Evolutionary conservation across 2,329 filamentous ascomycete species (phyloP).

Genomic region (Penicillium sp.): DNA sequence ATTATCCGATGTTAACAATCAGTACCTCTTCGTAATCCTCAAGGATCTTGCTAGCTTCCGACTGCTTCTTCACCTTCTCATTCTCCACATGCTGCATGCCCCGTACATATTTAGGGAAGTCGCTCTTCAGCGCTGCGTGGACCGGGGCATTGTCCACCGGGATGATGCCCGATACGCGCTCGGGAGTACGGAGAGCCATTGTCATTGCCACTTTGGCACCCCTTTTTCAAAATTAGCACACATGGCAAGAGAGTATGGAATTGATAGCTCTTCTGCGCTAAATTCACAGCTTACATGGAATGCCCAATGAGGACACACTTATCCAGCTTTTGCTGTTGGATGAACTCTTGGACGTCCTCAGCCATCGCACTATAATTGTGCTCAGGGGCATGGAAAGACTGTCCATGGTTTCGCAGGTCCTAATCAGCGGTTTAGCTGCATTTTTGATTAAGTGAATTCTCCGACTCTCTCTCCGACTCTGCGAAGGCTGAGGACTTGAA

Average conservation of each 20-base stretch:
- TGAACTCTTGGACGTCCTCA: constrained; percentile 79
- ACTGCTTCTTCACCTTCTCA: constrained; percentile 67
- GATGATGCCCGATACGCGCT: constrained; percentile 71
- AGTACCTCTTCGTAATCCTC: constrained; percentile 70
- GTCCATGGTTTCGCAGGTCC: constrained; percentile 93
- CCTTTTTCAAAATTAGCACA: constrained; percentile 49
- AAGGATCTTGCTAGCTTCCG: constrained; percentile 80
- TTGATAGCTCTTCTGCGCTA: neutral
- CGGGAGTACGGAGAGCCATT: constrained; percentile 72
- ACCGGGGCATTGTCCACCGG: constrained; percentile 92
- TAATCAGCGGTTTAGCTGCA: constrained; percentile 36
- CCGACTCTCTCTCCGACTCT: neutral
- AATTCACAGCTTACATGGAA: constrained; percentile 71
- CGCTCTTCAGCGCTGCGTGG: constrained; percentile 72
- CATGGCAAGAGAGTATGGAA: neutral
- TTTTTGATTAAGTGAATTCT: neutral
- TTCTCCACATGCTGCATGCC: constrained; percentile 84
- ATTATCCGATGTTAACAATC: constrained; percentile 9
- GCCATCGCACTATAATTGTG: constrained; percentile 87
- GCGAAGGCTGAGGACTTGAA: neutral
- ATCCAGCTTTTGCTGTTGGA: constrained; percentile 70
- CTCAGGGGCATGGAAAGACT: constrained; percentile 74
- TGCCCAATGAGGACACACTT: constrained; percentile 83
- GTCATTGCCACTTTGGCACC: constrained; percentile 94
- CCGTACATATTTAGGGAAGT: constrained; percentile 79